Evolutionary conservation across 306 rosid genomes (phyloP), one percentile per base, ranked within the genome.

Genomic region (Rubus idaeus): DNA sequence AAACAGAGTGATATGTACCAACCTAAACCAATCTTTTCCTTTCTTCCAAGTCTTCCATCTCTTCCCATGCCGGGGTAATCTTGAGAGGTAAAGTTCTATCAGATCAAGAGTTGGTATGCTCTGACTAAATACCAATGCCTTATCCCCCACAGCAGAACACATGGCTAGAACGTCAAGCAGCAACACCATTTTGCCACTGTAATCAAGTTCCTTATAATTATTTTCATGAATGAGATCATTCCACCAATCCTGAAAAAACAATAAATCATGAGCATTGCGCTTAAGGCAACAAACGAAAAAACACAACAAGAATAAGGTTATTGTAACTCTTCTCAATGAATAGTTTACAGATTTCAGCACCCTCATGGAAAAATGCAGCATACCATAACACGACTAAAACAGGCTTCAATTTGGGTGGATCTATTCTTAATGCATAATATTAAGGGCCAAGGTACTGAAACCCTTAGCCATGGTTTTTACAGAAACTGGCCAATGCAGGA

Each of bases 21-120:
- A 95, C 98, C 98, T 92, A 85, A 88, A 95, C 98, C 98, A 95
- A 79, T 95, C 98, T 82, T 88, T 95, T 70, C 96, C 90, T 79
- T 92, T 95, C 90, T 89, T 95, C 97, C 98, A 95, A 76, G 78
- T 71, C 83, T 92, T 95, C 67, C 88, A 93, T 57, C 67, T 84
- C 84, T 84, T 89, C 78, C 91, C 91, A 67, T 69, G 84, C 39
- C 96, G 88, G 70, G 89, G 87, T 73, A 89, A 81, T 81, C 83
- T 89, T 77, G 97, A 91, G 70, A 95, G 93, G 84, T 88, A 90
- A 73, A 87, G 87, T 85, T 95, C 98, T 63, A 95, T 95, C 51
- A 95, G 84, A 82, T 95, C 98, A 12, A 95, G 90, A 44, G 97
- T 95, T 30, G 96, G 97, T 81, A 95, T 95, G 89, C 98, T 95